phyloP scores from a whole-genome alignment of 805 yeast genomes.

The Ogataea ganodermae region DNA sequence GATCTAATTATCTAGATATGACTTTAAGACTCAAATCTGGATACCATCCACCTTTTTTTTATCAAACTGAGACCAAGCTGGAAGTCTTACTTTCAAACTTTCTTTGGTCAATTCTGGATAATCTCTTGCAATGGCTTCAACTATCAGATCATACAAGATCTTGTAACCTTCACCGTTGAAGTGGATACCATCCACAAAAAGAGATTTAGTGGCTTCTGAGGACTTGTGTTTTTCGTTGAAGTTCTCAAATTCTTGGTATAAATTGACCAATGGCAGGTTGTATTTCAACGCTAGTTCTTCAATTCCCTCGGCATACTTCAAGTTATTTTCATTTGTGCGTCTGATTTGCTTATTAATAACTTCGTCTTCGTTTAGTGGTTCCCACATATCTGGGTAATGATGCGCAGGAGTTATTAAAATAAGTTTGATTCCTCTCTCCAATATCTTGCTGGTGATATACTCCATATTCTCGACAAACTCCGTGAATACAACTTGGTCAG shows the following conservation, averaged over 20 bases:
- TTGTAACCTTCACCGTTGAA: constrained; percentile 42
- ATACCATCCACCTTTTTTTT: constrained; percentile 13
- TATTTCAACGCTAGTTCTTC: constrained; percentile 45
- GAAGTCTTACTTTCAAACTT: constrained; percentile 22
- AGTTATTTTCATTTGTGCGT: constrained; percentile 47
- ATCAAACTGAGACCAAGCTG: constrained; percentile 24
- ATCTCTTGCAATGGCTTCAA: constrained; percentile 29
- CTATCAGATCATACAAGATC: constrained; percentile 38
- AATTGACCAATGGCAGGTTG: constrained; percentile 57
- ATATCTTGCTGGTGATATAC: constrained; percentile 42
- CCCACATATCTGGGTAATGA: constrained; percentile 48
- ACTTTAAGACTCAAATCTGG: constrained; percentile 1
- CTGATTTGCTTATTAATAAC: constrained; percentile 33
- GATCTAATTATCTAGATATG: neutral
- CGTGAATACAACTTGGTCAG: constrained; percentile 54
- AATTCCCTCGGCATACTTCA: constrained; percentile 53
- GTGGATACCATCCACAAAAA: constrained; percentile 49
- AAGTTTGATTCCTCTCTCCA: constrained; percentile 45
- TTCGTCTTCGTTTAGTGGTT: constrained; percentile 35
- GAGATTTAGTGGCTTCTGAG: constrained; percentile 20
- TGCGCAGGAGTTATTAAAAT: constrained; percentile 65
- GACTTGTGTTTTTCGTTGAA: constrained; percentile 19
- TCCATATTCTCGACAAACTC: constrained; percentile 52
- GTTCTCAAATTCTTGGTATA: constrained; percentile 46
- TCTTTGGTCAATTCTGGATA: constrained; percentile 39